A percentile compares a stretch with the other conserved stretches of the same genome.
Evolutionary conservation across 1,284 basidiomycete species (phyloP).

Genomic region (Vanrija humicola): DNA sequence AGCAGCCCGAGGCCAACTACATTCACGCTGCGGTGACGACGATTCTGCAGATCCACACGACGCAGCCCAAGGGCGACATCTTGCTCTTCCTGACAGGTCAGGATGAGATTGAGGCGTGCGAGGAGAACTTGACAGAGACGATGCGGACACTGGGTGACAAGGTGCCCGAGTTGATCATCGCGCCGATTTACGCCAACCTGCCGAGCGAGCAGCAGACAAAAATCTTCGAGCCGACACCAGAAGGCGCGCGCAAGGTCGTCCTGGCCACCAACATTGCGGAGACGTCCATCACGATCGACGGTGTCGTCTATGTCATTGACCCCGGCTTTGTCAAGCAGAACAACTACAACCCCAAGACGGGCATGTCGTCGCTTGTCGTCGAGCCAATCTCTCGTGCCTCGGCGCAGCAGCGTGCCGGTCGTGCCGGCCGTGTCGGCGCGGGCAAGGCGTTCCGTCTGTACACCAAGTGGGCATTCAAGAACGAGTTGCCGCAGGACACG

Average conservation of each 20-base stretch:
- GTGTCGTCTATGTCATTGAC: conserved; percentile 96
- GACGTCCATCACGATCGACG: conserved; percentile 96
- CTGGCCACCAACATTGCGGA: conserved; percentile 98
- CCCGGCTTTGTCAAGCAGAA: conserved; percentile 98
- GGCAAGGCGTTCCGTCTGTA: conserved; percentile 91
- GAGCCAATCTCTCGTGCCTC: conserved; percentile 95
- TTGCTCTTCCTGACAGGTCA: conserved; percentile 97
- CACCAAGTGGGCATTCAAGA: conserved; percentile 62
- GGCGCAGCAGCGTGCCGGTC: conserved; percentile 92
- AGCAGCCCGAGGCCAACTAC: conserved; percentile 96
- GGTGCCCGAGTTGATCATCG: conserved; percentile 88
- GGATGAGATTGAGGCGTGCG: conserved; percentile 97
- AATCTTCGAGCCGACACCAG: conserved; percentile 98
- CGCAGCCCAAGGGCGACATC: conserved; percentile 97
- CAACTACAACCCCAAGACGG: conserved; percentile 91
- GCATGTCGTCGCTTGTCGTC: conserved; percentile 91
- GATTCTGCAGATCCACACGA: conserved; percentile 98
- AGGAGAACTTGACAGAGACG: conserved; percentile 93
- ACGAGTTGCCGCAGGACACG: conserved; percentile 60
- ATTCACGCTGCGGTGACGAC: conserved; percentile 98
- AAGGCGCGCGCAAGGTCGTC: conserved; percentile 93
- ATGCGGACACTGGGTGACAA: conserved; percentile 92
- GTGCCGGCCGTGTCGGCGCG: conserved; percentile 94
- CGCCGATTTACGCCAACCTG: conserved; percentile 96
- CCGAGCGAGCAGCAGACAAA: conserved; percentile 99